These are phyloP conservation scores for Aureobasidium sp. DNA, from an alignment of 2,329 filamentous ascomycete species.

Conservation along the genomic window DNA sequence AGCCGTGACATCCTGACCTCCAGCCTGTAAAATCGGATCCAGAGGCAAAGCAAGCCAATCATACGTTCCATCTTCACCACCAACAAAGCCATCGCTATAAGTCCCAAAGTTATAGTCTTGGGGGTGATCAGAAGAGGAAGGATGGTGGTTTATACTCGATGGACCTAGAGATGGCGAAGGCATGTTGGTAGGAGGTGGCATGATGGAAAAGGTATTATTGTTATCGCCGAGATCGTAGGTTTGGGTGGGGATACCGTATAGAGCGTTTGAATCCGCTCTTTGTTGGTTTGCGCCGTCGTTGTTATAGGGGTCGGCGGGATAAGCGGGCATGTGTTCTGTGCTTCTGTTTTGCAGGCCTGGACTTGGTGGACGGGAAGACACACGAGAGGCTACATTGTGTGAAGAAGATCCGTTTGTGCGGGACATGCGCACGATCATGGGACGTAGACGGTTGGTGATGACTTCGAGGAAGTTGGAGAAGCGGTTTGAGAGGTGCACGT, in stretches of 20 bases:
- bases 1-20: conserved; percentile 51
- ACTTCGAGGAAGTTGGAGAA: conserved; percentile 79
- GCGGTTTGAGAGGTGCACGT: conserved; percentile 76
- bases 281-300: too few species aligned
- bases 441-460: conserved; percentile 64
- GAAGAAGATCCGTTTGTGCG: conserved; percentile 38
- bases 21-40: conserved; percentile 52
- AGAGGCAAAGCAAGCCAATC: conserved; percentile 57
- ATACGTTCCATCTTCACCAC: conserved; percentile 22
- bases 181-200: conserved; percentile 38
- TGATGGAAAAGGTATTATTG: conserved; percentile 37
- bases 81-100: conserved; percentile 17
- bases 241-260: conserved; percentile 40
- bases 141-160: conserved; percentile 18
- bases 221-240: conserved; percentile 37
- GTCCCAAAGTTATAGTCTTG: conserved; percentile 16
- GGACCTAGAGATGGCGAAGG: background rate
- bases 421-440: conserved; percentile 58
- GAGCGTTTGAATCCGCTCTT: conserved; percentile 21
- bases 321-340: background rate
- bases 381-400: background rate
- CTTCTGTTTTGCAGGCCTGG: background rate
- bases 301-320: background rate
- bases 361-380: background rate
- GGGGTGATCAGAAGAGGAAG: background rate